Evolutionary conservation across 768 basidiomycete genomes (phyloP).

Genomic region (Leccinum fibrillosum): DNA sequence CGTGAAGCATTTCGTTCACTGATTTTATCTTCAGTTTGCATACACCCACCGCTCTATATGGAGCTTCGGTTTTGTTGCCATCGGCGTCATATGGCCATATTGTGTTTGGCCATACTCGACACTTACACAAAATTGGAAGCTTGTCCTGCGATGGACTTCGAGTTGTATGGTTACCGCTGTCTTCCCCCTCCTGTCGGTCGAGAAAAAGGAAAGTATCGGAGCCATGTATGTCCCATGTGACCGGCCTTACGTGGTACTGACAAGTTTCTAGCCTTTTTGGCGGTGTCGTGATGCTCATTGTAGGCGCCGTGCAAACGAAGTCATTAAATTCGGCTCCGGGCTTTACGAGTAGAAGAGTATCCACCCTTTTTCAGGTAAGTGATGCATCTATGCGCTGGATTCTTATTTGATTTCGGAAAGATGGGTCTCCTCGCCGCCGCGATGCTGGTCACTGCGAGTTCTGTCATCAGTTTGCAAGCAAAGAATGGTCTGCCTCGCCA

Average conservation of each 20-base stretch:
- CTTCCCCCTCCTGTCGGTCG: constrained; percentile 71
- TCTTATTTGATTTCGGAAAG: constrained; percentile 29
- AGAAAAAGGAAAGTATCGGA: constrained; percentile 60
- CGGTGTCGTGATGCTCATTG: constrained; percentile 41
- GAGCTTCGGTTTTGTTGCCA: constrained; percentile 59
- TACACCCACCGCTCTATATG: constrained; percentile 72
- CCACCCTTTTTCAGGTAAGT: constrained; percentile 25
- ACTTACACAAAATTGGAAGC: constrained; percentile 22
- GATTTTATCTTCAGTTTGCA: constrained; percentile 43
- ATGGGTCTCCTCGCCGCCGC: constrained; percentile 40
- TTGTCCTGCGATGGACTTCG: constrained; percentile 41
- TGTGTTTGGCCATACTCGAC: constrained; percentile 42
- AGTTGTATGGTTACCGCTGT: constrained; percentile 54
- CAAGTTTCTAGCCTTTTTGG: constrained; percentile 40
- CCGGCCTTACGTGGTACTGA: constrained; percentile 6
- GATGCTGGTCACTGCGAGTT: constrained; percentile 55
- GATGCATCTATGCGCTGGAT: not conserved
- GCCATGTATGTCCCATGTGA: constrained; percentile 52
- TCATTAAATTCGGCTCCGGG: not conserved
- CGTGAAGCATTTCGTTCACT: not conserved
- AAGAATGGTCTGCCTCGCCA: constrained; percentile 61
- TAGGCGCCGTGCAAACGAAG: constrained; percentile 27
- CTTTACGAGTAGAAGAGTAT: not conserved
- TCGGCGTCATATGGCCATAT: constrained; percentile 67
- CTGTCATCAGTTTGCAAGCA: constrained; percentile 56